Conservation (phyloP, 2,329 filamentous ascomycete genomes). For the Xylaria sp. region DNA sequence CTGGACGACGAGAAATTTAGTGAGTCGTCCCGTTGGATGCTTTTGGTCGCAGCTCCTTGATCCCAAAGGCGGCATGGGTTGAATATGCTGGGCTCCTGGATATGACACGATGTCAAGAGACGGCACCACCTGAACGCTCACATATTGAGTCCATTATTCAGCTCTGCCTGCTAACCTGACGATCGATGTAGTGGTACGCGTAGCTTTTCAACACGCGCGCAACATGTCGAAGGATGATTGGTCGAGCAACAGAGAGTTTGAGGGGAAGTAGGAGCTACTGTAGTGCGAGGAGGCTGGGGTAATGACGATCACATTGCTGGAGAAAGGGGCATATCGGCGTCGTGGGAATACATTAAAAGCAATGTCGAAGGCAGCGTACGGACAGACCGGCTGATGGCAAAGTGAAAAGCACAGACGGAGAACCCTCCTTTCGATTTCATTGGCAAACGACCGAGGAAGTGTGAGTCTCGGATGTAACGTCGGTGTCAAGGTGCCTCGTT, state of each 20-base stretch:
- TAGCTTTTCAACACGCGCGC: slow-evolving; percentile 45
- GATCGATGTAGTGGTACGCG: slow-evolving; percentile 43
- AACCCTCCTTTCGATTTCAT: slow-evolving; percentile 21
- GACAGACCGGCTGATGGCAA: slow-evolving; percentile 33
- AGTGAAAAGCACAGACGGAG: slow-evolving; percentile 13
- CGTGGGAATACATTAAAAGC: slow-evolving; percentile 20
- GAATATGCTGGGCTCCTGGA: neutral
- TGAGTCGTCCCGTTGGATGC: slow-evolving; percentile 37
- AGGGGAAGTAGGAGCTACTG: slow-evolving; percentile 26
- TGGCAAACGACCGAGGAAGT: slow-evolving; percentile 25
- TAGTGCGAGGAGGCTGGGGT: slow-evolving; percentile 25
- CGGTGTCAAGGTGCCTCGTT: slow-evolving; percentile 30
- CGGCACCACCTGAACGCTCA: neutral
- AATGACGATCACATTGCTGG: slow-evolving; percentile 1
- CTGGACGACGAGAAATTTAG: slow-evolving; percentile 49
- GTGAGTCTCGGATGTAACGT: slow-evolving; percentile 35
- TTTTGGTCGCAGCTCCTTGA: neutral
- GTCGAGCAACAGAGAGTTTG: slow-evolving; percentile 40
- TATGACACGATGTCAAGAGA: slow-evolving; percentile 23
- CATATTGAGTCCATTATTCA: slow-evolving; percentile 7
- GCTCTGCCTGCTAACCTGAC: slow-evolving; percentile 35
- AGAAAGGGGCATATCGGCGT: slow-evolving; percentile 18
- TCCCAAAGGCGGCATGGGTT: slow-evolving; percentile 11
- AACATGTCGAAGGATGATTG: slow-evolving; percentile 47
- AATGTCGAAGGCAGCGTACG: slow-evolving; percentile 17